These are phyloP conservation scores for Novakomyces olei DNA, from an alignment of 805 yeast genomes.

Conservation along the genomic window DNA sequence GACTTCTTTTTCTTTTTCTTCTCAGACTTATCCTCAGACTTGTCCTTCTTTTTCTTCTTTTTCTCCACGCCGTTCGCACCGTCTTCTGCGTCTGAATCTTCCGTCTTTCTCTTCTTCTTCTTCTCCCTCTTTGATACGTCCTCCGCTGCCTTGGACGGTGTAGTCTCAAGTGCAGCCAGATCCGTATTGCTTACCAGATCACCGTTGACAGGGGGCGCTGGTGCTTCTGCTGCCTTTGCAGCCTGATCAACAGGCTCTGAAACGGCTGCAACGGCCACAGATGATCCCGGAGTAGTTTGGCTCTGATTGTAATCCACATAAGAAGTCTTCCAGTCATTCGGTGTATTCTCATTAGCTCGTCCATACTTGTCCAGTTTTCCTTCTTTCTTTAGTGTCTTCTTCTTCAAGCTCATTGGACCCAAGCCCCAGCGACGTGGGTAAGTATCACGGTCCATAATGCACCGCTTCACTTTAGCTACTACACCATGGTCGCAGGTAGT, in stretches of 20 bases:
- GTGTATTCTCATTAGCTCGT: conserved; percentile 80
- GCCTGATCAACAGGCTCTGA: conserved; percentile 17
- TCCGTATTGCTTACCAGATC: conserved; percentile 7
- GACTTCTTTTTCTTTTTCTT: background rate
- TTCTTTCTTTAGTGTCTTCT: conserved; percentile 91
- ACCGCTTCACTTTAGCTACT: conserved; percentile 95
- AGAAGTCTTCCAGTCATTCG: conserved; percentile 70
- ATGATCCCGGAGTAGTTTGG: conserved; percentile 24
- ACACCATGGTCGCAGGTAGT: conserved; percentile 96
- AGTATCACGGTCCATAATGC: conserved; percentile 98
- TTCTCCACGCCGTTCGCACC: conserved; percentile 28
- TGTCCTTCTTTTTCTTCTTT: conserved; percentile 31
- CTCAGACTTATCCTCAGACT: conserved; percentile 13
- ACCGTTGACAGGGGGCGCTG: conserved; percentile 10
- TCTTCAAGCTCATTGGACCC: conserved; percentile 96
- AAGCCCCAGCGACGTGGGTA: conserved; percentile 99
- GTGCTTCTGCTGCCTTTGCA: conserved; percentile 5
- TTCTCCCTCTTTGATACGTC: conserved; percentile 20
- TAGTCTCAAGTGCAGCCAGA: conserved; percentile 8
- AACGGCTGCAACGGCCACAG: conserved; percentile 13
- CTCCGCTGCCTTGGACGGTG: conserved; percentile 13
- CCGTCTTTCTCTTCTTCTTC: conserved; percentile 41
- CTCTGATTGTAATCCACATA: conserved; percentile 46
- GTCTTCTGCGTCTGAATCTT: conserved; percentile 33
- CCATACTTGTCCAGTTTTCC: conserved; percentile 96